These are phyloP conservation scores for Corchorus capsularis DNA, from an alignment of 345 rosid genomes.

Conservation along the genomic window DNA sequence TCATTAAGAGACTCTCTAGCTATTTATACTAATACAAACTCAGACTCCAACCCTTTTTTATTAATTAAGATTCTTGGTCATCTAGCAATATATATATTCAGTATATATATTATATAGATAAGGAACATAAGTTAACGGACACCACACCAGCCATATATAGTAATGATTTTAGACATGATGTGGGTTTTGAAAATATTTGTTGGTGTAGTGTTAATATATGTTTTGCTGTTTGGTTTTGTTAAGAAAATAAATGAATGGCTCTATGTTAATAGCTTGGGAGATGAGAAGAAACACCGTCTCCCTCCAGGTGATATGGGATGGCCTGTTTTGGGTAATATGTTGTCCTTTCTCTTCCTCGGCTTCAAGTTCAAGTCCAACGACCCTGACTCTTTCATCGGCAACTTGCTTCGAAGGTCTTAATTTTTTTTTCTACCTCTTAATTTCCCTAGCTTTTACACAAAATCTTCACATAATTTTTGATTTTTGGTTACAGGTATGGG, in stretches of 20 bases:
- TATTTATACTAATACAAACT: no score
- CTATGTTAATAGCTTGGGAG: constrained; percentile 30
- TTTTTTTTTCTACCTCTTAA: not conserved
- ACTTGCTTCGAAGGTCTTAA: not conserved
- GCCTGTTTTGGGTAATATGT: no score
- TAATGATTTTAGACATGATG: constrained; percentile 7
- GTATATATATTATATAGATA: no score
- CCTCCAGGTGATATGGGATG: constrained; percentile 19
- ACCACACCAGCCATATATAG: no score
- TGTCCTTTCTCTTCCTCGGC: constrained; percentile 43
- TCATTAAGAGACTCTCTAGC: no score
- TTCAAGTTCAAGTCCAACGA: constrained; percentile 35
- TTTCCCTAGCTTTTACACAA: not conserved
- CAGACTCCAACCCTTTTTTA: no score
- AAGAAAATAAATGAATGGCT: constrained; percentile 4
- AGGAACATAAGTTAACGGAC: no score
- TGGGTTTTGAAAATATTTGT: not conserved
- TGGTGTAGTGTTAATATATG: not conserved
- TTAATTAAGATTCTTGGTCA: no score
- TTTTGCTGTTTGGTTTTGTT: constrained; percentile 16
- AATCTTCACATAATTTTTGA: no score
- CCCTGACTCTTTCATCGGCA: constrained; percentile 11
- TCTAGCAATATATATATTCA: no score
- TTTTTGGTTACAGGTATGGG: no score
- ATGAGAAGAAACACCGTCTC: constrained; percentile 28